Evolutionary conservation across 768 basidiomycete species (phyloP), one percentile per base, ranked within the genome.

Genomic region (Amanita rimosa): DNA sequence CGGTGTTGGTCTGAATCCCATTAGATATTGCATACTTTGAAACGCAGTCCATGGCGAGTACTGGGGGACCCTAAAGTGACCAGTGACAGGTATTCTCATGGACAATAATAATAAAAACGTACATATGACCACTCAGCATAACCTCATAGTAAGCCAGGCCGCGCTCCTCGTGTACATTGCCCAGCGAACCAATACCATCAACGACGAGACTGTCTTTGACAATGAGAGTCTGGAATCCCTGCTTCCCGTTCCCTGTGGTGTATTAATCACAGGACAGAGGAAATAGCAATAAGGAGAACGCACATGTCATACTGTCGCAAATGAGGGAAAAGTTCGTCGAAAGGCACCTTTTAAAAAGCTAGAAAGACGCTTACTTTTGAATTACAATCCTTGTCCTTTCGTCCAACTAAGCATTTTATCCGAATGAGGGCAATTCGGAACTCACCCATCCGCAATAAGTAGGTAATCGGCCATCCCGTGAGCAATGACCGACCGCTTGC

Each of bases 381-480:
- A 82, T 73, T 0, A 70, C 76, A 48, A 83, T 79, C 40, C 81
- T 69, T 44, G 78, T 71, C 48, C 78, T 78, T 49, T 39, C 9
- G 34, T 38, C 24, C 8, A 16, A 35, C 2, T 2, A 35, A 35
- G 46, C 4, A 22, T 14, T 4, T 0, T 10, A 27, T 26, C 16
- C 8, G 24, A 13, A 46, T 33, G 34, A 0, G 4, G 13, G 1
- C 16, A 26, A 11, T 34, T 0, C 26, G 37, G 14, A 33, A 60
- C 75, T 50, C 53, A 83, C 81, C 85, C 86, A 54, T 86, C 80
- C 9, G 85, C 77, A 44, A 88, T 85, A 27, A 84, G 66, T 49
- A 84, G 70, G 57, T 76, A 87, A 61, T 89, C 85, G 0, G 76
- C 81, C 44, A 85, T 66, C 0, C 85, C 85, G 44, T 89, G 85